These are phyloP conservation scores for Paecilomyces dactylethromorphus DNA, from an alignment of 2,329 filamentous ascomycete species.

Conservation along the genomic window DNA sequence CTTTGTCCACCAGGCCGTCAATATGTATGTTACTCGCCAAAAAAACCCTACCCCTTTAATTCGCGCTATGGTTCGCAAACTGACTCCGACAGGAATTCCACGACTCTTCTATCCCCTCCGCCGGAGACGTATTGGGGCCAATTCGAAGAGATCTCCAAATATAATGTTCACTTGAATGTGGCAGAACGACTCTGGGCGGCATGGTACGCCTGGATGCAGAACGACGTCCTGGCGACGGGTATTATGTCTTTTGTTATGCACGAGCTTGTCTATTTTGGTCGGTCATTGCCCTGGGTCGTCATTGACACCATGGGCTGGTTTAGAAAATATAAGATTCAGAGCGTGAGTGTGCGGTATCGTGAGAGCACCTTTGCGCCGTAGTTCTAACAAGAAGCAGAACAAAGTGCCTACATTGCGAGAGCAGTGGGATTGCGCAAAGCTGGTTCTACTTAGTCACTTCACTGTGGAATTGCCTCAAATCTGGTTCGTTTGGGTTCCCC, in stretches of 20 bases:
- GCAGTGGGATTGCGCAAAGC: conserved; percentile 87
- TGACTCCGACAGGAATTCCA: conserved; percentile 38
- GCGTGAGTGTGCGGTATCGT: conserved; percentile 47
- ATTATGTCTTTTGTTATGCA: conserved; percentile 98
- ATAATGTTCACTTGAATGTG: conserved; percentile 81
- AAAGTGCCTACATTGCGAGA: conserved; percentile 91
- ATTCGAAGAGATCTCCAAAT: conserved; percentile 58
- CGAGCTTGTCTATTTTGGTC: conserved; percentile 90
- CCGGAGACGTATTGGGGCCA: conserved; percentile 59
- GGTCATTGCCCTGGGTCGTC: conserved; percentile 84
- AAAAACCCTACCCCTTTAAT: too few species aligned
- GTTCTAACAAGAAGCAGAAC: conserved; percentile 37
- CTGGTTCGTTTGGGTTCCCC: conserved; percentile 65
- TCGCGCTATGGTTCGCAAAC: not conserved
- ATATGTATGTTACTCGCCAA: not conserved
- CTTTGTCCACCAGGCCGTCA: not conserved
- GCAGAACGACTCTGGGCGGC: conserved; percentile 87
- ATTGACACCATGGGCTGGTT: conserved; percentile 84
- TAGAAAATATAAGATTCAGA: conserved; percentile 91
- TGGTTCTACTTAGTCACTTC: conserved; percentile 92
- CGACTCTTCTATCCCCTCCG: conserved; percentile 33
- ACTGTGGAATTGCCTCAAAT: conserved; percentile 98
- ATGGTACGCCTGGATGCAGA: conserved; percentile 98
- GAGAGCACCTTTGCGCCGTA: not conserved
- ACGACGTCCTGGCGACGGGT: conserved; percentile 90